Percentiles rank a stretch among this genome's conserved stretches.
phyloP scores from a whole-genome alignment of 371 early-diverging fungal species.

The Paraphysoderma sedebokerense region DNA sequence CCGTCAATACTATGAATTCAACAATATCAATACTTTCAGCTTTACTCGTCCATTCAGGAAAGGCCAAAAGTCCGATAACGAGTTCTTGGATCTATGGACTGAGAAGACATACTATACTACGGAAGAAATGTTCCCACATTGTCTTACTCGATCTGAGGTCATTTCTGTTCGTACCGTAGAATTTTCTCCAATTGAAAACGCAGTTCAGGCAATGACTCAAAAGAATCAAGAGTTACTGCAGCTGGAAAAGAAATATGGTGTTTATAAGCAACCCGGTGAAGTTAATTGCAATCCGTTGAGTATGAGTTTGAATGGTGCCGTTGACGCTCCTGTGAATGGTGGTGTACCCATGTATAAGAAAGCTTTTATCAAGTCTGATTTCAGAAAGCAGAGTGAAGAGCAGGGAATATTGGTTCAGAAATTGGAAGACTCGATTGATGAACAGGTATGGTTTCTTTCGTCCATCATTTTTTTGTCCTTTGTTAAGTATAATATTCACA shows the following conservation, averaged over 20 bases:
- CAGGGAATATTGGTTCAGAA: conserved; percentile 24
- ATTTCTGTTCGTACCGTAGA: conserved; percentile 24
- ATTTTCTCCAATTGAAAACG: conserved; percentile 61
- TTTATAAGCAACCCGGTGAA: conserved; percentile 7
- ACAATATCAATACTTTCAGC: conserved; percentile 43
- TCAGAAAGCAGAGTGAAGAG: conserved; percentile 21
- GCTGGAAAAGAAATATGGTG: conserved; percentile 33
- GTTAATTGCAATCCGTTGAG: conserved; percentile 53
- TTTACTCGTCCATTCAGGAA: conserved; percentile 35
- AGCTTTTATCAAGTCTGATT: conserved; percentile 38
- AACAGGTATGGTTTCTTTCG: conserved; percentile 26
- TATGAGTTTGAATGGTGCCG: conserved; percentile 64
- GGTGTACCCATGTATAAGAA: conserved; percentile 56
- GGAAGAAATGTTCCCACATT: conserved; percentile 49
- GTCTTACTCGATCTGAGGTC: conserved; percentile 39
- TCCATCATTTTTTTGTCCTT: background rate
- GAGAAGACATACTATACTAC: conserved; percentile 47
- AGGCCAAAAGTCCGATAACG: conserved; percentile 26
- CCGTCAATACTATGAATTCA: conserved; percentile 38
- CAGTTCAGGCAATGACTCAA: conserved; percentile 44
- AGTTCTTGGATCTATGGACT: conserved; percentile 59
- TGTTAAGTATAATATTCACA: background rate
- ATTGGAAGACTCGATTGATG: conserved; percentile 38
- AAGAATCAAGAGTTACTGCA: conserved; percentile 43
- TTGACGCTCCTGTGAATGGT: conserved; percentile 76